Evolutionary conservation across 495 filamentous ascomycete genomes (phyloP), one percentile per base, ranked within the genome.

Genomic region (Penicillium roqueforti): DNA sequence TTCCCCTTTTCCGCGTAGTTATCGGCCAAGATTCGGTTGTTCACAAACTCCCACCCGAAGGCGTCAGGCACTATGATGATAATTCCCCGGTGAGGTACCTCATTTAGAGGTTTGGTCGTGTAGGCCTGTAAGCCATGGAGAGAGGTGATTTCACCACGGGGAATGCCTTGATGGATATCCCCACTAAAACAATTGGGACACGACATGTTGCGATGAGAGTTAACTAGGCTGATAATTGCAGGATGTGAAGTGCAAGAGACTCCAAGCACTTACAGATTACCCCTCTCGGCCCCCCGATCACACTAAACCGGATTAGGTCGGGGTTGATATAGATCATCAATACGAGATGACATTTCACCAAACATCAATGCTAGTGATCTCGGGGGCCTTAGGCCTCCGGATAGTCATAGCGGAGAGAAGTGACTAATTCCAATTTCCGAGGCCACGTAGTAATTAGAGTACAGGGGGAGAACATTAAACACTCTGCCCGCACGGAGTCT

Each of bases 11-110:
- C 62, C 3, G 82, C 79, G 55, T 79, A 82, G 23, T 61, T 50
- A 55, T 86, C 81, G 4, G 78, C 75, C 10, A 85, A 60, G 0
- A 81, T 58, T 5, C 81, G 67, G 31, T 69, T 74, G 57, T 86
- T 85, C 19, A 67, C 61, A 16, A 84, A 68, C 14, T 69, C 55
- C 81, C 81, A 86, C 11, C 83, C 83, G 46, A 84, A 83, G 9
- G 76, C 74, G 62, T 85, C 82, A 4, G 80, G 60, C 42, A 85
- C 67, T 43, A 83, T 69, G 43, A 85, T 71, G 10, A 84, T 66
- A 29, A 80, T 69, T 9, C 75, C 78, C 40, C 76, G 75, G 9
- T 45, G 25, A 31, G 42, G 42, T 29, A 42, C 40, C 25, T 45
- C 23, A 11, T 31, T 16, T 8, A 16, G 25, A 7, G 25, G 42